Percentiles rank a stretch among this genome's conserved stretches.
Evolutionary conservation across 1,284 basidiomycete genomes (phyloP).

Genomic region (Trichosporon ovoides): DNA sequence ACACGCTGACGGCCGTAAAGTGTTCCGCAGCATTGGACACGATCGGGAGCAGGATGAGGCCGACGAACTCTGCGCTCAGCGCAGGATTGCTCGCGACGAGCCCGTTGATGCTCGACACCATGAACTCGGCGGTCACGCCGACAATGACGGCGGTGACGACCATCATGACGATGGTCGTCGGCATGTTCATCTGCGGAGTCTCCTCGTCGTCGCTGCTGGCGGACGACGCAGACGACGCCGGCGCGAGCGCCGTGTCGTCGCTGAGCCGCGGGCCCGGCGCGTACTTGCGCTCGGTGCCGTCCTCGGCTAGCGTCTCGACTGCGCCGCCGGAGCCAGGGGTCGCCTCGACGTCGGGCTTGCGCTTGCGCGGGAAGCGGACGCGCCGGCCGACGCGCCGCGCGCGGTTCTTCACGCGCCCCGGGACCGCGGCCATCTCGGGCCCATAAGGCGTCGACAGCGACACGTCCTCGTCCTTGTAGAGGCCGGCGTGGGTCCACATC

Average conservation of each 20-base stretch:
- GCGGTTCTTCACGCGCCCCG: conserved; percentile 22
- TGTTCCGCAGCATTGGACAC: conserved; percentile 59
- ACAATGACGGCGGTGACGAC: conserved; percentile 43
- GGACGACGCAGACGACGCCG: background rate
- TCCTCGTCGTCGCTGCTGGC: conserved; percentile 45
- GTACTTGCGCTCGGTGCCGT: background rate
- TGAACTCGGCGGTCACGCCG: conserved; percentile 70
- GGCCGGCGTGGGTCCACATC: conserved; percentile 70
- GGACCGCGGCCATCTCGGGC: conserved; percentile 29
- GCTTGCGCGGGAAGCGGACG: background rate
- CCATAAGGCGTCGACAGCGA: conserved; percentile 40
- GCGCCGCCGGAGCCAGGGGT: too few relatives aligned
- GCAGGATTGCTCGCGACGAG: conserved; percentile 45
- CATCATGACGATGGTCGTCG: conserved; percentile 50
- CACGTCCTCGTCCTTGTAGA: conserved; percentile 54
- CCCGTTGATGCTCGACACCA: conserved; percentile 45
- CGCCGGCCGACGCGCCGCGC: background rate
- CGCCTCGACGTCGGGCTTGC: background rate
- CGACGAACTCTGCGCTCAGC: conserved; percentile 69
- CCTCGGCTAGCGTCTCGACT: too few relatives aligned
- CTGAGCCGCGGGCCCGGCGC: background rate
- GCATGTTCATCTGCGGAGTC: conserved; percentile 51
- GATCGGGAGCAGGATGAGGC: conserved; percentile 49
- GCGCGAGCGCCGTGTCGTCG: too few relatives aligned
- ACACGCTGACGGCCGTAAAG: conserved; percentile 79